Evolutionary conservation across 768 basidiomycete species (phyloP), one percentile per base, ranked within the genome.

Genomic region (Austroboletus festivus): DNA sequence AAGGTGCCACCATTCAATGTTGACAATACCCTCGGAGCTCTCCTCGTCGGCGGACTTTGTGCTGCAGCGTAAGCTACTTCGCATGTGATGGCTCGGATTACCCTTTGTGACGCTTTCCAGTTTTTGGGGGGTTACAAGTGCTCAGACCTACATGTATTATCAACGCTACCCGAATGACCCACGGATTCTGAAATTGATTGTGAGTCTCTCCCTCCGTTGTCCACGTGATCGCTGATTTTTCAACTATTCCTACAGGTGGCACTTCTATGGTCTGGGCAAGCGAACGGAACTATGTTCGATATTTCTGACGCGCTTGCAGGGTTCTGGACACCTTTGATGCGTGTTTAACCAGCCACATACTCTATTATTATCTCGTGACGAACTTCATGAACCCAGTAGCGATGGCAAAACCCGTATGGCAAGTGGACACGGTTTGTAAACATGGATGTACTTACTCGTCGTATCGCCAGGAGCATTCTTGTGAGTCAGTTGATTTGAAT

Each of bases 361-460:
- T 81, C 33, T 83, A 82, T 57, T 70, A 70, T 55, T 84, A 83
- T 56, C 70, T 82, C 48, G 78, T 83, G 33, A 64, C 62, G 31
- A 81, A 83, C 61, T 80, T 73, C 54, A 51, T 73, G 34, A 73
- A 77, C 55, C 70, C 74, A 1, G 8, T 66, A 12, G 77, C 77
- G 2, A 60, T 81, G 10, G 5, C 56, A 16, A 50, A 53, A 22
- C 74, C 75, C 1, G 70, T 78, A 11, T 84, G 82, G 82, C 59
- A 26, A 3, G 58, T 53, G 23, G 15, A 4, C 31, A 31, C n/a
- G 0, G 3, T 20, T 23, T 11, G 6, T 31, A 24, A 16, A 12
- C 12, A 28, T 28, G 28, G 21, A 9, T 28, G 33, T 3, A 28
- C 21, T 55, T 16, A 59, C 15, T 2, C 23, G 10, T 22, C 7